phyloP scores from a whole-genome alignment of 202 grass and related monocot species.

The Cymbopogon flexuosus region DNA sequence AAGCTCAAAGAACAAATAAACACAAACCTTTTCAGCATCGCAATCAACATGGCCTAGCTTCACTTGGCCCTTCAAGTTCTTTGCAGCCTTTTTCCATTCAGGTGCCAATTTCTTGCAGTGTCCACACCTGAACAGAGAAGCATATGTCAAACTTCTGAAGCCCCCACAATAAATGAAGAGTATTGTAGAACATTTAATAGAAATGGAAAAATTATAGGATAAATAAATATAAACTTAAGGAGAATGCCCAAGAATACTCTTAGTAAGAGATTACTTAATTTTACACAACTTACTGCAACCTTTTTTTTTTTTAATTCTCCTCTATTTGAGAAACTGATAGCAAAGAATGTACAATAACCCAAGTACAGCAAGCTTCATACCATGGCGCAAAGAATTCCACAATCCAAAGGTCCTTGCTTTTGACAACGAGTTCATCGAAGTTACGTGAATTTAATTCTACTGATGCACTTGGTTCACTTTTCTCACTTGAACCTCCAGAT shows the following conservation, averaged over 20 bases:
- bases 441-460: slow-evolving; percentile 70
- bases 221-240: background rate
- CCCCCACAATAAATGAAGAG: background rate
- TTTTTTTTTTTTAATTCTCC: background rate
- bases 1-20: slow-evolving; percentile 15
- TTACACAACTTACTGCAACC: too few species aligned
- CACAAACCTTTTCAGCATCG: slow-evolving; percentile 78
- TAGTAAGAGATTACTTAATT: background rate
- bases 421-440: slow-evolving; percentile 84
- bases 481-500: slow-evolving; percentile 62
- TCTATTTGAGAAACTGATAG: background rate
- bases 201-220: background rate
- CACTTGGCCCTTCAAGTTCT: slow-evolving; percentile 91
- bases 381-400: slow-evolving; percentile 99
- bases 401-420: slow-evolving; percentile 95
- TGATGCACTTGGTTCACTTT: slow-evolving; percentile 76
- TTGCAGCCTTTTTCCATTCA: slow-evolving; percentile 95
- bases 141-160: slow-evolving; percentile 13
- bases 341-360: slow-evolving; percentile 2
- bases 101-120: slow-evolving; percentile 99
- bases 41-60: slow-evolving; percentile 98
- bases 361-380: slow-evolving; percentile 47
- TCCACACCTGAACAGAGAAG: slow-evolving; percentile 65
- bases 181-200: background rate
- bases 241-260: background rate